A percentile compares a stretch with the other conserved stretches of the same genome.
These are phyloP conservation scores for Pythium monospermum DNA, from an alignment of 352 stramenopile genomes.

Conservation along the genomic window DNA sequence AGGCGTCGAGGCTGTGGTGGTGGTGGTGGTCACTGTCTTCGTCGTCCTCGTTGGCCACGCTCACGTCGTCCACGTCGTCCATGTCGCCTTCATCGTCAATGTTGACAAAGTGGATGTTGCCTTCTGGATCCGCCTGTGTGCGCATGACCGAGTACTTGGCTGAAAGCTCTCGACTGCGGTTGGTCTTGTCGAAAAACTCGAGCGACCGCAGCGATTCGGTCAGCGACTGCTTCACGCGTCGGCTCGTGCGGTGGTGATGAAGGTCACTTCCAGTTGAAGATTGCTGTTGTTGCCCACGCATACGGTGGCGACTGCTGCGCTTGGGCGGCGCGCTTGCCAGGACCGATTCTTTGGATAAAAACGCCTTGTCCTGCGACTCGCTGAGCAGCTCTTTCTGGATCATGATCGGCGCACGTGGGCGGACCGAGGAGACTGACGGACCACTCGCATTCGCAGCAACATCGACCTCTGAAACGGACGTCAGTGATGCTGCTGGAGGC, in stretches of 20 bases:
- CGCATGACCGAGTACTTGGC: constrained; percentile 57
- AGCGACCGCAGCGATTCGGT: constrained; percentile 64
- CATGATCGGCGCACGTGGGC: constrained; percentile 51
- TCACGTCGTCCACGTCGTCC: background rate
- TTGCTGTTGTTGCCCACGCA: too few species aligned
- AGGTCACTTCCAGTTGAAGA: too few species aligned
- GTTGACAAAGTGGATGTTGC: constrained; percentile 77
- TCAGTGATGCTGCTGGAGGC: background rate
- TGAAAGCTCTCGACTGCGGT: constrained; percentile 56
- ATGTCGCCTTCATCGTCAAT: constrained; percentile 40
- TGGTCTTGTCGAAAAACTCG: constrained; percentile 74
- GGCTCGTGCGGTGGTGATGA: constrained; percentile 39
- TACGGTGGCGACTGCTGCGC: too few species aligned
- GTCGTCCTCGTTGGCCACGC: background rate
- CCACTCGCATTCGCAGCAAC: constrained; percentile 3
- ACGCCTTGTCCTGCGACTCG: constrained; percentile 27
- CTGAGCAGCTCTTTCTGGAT: constrained; percentile 38
- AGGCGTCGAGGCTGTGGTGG: background rate
- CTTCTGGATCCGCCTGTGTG: constrained; percentile 53
- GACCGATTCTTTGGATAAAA: constrained; percentile 36
- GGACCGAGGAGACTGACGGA: constrained; percentile 31
- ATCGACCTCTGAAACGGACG: background rate
- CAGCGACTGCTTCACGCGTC: constrained; percentile 61
- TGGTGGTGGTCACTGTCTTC: background rate
- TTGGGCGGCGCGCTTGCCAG: constrained; percentile 37